Evolutionary conservation across 2,329 filamentous ascomycete genomes (phyloP), one percentile per base, ranked within the genome.

Genomic region (Cercospora canescens): DNA sequence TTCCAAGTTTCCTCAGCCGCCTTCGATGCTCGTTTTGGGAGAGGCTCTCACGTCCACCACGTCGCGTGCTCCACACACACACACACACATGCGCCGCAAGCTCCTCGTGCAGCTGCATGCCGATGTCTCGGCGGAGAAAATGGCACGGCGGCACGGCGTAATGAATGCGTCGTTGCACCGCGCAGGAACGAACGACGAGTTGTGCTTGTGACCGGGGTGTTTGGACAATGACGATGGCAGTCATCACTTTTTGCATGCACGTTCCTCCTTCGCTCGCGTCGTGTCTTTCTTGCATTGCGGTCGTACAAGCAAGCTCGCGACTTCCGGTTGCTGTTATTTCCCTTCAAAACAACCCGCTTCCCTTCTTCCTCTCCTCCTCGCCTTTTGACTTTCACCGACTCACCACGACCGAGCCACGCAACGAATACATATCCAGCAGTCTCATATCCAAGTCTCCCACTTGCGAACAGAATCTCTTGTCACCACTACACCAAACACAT

Each of bases 31-130:
- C 45, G 45, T 24, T 52, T 30, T 52, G 24, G 45, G 45, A 35
- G 3, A 6, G 32, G 8, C 14, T 28, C n/a, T 41, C 30, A 21
- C 8, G 48, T 24, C 8, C 45, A 35, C 16, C 28, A 52, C 26
- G 28, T 61, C 30, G 60, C 24, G 45, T 62, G 60, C 32, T 52
- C 60, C 60, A 62, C 48, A 21, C 60, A 37, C 59, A 61, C 39
- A 9, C 45, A 12, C 35, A 16, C 35, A n/a, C n/a, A n/a, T 9
- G 45, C 45, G 45, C 45, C 7, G 45, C 45, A 50, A 26, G 45
- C 41, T 48, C 41, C 21, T n/a, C 24, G 14, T 18, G 50, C 50
- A 30, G 50, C 52, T 56, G 52, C 52, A 56, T 56, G 52, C 52
- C 52, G 28, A 56, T 32, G 52, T 56, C 52, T 32, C 52, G 52